Base-by-base conservation (phyloP, 2,329 filamentous ascomycete species). In the Ramularia collo-cygni region DNA sequence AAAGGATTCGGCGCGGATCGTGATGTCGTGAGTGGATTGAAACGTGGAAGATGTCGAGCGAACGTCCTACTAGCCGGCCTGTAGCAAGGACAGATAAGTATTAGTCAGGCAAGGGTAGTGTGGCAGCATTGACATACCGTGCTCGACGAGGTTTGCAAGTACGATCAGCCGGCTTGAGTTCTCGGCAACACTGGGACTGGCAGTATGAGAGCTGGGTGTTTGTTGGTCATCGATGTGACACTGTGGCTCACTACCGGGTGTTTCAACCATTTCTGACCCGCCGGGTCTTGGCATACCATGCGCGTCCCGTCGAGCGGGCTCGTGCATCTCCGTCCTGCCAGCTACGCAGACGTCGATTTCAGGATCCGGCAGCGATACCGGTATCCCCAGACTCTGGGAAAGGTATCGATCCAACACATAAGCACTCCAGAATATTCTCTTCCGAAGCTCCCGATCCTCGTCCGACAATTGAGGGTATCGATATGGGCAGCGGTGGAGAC, bases 401-500 rank as follows among this genome's bases (percentile, higher is more conserved):
- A 65, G 51, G 17, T 61, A 61, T 1, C 63, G 52, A 33, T 67
- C 65, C 1, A 66, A 43, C 1, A 63, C 56, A 32, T 67, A 67
- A 1, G 59, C 54, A 33, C 59, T 62, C 64, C 64, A 68, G 31
- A 67, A 60, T 4, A 67, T 58, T n/a, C 65, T 53, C 41, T 67
- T 65, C 10, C 64, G 57, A 14, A 67, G 62, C 9, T 60, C 55
- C 8, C 59, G 45, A 16, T 52, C 49, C 13, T 51, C 47, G 13
- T 52, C 43, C 4, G 49, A 50, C 2, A 54, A 42, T 29, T 52
- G 50, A 16, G 48, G 51, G 27, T 73, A 75, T 5, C 71, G 68
- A 40, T 69, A 67, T 0, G 72, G 72, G 46, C 72, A 74, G 3
- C 71, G 62, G 47, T 75, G 71, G 5, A 74, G 60, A 4, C 72